Percentiles rank a stretch among this genome's conserved stretches.
These are phyloP conservation scores for Cytospora mali DNA, from an alignment of 2,329 filamentous ascomycete species.

Conservation along the genomic window DNA sequence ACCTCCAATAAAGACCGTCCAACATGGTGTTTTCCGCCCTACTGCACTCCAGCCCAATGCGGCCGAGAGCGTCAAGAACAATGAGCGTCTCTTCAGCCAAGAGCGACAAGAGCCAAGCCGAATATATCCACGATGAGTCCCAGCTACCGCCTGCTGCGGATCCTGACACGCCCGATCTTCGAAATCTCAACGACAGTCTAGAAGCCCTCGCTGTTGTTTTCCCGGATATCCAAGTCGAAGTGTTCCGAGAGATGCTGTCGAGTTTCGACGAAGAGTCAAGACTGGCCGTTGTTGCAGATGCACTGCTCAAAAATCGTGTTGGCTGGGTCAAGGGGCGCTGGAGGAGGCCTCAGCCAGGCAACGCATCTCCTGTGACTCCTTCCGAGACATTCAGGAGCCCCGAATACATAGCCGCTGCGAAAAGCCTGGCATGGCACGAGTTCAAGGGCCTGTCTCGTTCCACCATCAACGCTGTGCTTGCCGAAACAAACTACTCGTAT, in stretches of 20 bases:
- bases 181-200: slow-evolving; percentile 71
- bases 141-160: slow-evolving; percentile 50
- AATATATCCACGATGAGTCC: slow-evolving; percentile 59
- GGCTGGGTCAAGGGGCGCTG: slow-evolving; percentile 72
- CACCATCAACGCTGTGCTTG: slow-evolving; percentile 76
- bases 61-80: slow-evolving; percentile 31
- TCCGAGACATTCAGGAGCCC: slow-evolving; percentile 69
- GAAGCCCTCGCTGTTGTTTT: slow-evolving; percentile 72
- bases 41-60: slow-evolving; percentile 38
- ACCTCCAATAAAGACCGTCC: slow-evolving; percentile 40
- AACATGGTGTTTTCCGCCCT: slow-evolving; percentile 55
- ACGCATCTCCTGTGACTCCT: slow-evolving; percentile 46
- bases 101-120: slow-evolving; percentile 36
- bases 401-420: slow-evolving; percentile 70
- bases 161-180: slow-evolving; percentile 62
- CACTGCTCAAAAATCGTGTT: slow-evolving; percentile 71
- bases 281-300: slow-evolving; percentile 75
- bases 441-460: slow-evolving; percentile 75
- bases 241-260: slow-evolving; percentile 78
- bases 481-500: slow-evolving; percentile 80
- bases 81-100: slow-evolving; percentile 38
- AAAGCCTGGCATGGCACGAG: slow-evolving; percentile 69
- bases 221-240: slow-evolving; percentile 78
- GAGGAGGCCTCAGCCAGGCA: slow-evolving; percentile 42
- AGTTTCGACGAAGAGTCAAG: slow-evolving; percentile 77